These are phyloP conservation scores for Mycena vulgaris DNA, from an alignment of 768 basidiomycete genomes.

Conservation along the genomic window DNA sequence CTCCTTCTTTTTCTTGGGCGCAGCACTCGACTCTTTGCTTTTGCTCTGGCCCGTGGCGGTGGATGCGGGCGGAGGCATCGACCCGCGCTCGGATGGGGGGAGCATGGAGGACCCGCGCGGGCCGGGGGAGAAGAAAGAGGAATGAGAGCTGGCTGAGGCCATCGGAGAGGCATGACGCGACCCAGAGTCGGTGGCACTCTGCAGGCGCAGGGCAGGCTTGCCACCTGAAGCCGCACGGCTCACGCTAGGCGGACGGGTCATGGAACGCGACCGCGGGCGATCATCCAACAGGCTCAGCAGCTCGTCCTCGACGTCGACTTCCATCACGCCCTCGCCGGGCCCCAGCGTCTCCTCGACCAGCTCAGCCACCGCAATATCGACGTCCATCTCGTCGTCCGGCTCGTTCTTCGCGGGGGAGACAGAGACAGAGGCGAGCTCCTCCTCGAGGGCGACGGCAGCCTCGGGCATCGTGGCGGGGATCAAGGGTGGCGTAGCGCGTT, in stretches of 20 bases:
- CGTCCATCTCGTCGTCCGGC: slow-evolving; percentile 59
- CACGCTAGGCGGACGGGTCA: slow-evolving; percentile 26
- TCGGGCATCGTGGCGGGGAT: slow-evolving; percentile 48
- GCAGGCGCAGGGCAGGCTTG: slow-evolving; percentile 30
- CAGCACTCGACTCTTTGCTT: slow-evolving; percentile 44
- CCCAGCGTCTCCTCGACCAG: slow-evolving; percentile 61
- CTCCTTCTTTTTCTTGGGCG: slow-evolving; percentile 57
- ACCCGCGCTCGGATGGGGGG: slow-evolving; percentile 62
- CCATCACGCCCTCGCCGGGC: slow-evolving; percentile 47
- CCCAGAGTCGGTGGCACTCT: slow-evolving; percentile 19
- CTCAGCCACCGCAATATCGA: slow-evolving; percentile 60
- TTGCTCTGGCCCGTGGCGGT: slow-evolving; percentile 46
- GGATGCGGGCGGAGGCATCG: slow-evolving; percentile 71
- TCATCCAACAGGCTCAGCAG: slow-evolving; percentile 80
- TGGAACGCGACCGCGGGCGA: slow-evolving; percentile 44
- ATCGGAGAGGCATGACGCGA: slow-evolving; percentile 35
- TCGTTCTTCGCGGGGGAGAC: slow-evolving; percentile 49
- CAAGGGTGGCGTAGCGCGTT: slow-evolving; percentile 39
- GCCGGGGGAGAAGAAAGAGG: slow-evolving; percentile 18
- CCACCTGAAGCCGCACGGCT: slow-evolving; percentile 33
- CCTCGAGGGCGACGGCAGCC: slow-evolving; percentile 58
- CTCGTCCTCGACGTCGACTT: slow-evolving; percentile 74
- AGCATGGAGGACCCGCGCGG: slow-evolving; percentile 28
- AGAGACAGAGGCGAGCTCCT: slow-evolving; percentile 61
- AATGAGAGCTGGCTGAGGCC: slow-evolving; percentile 34